Conservation (phyloP, 495 filamentous ascomycete species). For the Annulohypoxylon nitens region DNA sequence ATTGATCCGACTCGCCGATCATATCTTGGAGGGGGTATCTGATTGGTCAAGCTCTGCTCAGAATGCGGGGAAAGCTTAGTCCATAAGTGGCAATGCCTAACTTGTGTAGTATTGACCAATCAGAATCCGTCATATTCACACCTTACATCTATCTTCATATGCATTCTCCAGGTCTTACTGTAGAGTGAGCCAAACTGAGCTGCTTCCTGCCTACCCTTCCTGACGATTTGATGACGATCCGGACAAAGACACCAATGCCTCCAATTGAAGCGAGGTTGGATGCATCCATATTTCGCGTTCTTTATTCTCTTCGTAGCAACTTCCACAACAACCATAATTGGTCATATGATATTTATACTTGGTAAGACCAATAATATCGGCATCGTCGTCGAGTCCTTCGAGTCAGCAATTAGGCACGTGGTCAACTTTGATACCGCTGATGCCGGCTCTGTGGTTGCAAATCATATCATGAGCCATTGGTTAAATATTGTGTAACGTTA, state of each 20-base stretch:
- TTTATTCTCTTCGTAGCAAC: conserved; percentile 18
- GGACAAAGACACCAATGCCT: conserved; percentile 19
- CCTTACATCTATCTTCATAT: conserved; percentile 11
- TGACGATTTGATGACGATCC: conserved; percentile 31
- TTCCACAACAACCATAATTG: conserved; percentile 6
- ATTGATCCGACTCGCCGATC: conserved; percentile 45
- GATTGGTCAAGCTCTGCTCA: conserved; percentile 28
- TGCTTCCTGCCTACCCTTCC: conserved; percentile 6
- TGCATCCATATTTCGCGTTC: conserved; percentile 5
- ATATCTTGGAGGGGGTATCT: not conserved
- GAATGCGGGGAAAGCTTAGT: conserved; percentile 44
- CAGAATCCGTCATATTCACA: conserved; percentile 6
- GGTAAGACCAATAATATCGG: not conserved
- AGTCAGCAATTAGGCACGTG: conserved; percentile 6
- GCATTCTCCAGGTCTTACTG: conserved; percentile 8
- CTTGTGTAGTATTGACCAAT: conserved; percentile 22
- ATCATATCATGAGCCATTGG: conserved; percentile 1
- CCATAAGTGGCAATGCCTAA: conserved; percentile 35
- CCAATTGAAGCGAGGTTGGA: not conserved
- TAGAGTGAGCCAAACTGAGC: conserved; percentile 26
- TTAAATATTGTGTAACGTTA: not conserved
- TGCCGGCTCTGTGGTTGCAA: not conserved
- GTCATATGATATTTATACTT: conserved; percentile 18
- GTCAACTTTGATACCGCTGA: not conserved
- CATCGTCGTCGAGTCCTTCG: not conserved